Evolutionary conservation across 2,329 filamentous ascomycete species (phyloP).

Genomic region (Aspergillus tubingensis): DNA sequence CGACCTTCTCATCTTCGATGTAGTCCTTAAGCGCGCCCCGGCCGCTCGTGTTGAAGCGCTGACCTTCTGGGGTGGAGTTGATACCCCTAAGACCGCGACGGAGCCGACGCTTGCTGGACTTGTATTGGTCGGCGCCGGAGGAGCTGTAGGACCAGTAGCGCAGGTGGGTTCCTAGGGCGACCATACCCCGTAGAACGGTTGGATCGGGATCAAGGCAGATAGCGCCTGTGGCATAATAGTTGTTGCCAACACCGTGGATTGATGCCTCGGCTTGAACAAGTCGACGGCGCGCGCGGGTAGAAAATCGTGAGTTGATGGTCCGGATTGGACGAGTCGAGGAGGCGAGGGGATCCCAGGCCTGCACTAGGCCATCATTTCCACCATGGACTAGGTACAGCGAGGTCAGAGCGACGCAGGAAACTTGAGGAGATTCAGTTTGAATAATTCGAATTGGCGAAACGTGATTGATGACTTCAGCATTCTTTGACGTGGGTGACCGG

Average conservation of each 20-base stretch:
- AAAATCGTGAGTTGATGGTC: conserved; percentile 83
- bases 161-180: conserved; percentile 82
- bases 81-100: conserved; percentile 68
- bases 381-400: conserved; percentile 89
- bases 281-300: conserved; percentile 77
- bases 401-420: conserved; percentile 79
- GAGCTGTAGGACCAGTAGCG: conserved; percentile 95
- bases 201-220: conserved; percentile 87
- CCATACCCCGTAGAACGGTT: conserved; percentile 78
- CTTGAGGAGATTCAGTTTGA: conserved; percentile 84
- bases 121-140: conserved; percentile 69
- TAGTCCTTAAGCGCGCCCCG: conserved; percentile 74
- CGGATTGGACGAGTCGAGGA: conserved; percentile 77
- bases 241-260: conserved; percentile 67
- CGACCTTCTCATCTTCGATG: conserved; percentile 81
- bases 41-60: conserved; percentile 62
- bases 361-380: conserved; percentile 90
- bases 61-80: conserved; percentile 55
- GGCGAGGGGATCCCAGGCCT: conserved; percentile 93
- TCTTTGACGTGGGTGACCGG: conserved; percentile 63
- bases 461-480: conserved; percentile 56
- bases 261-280: conserved; percentile 67
- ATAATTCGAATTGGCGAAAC: conserved; percentile 77
- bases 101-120: conserved; percentile 74
- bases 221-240: conserved; percentile 78